Evolutionary conservation across 441 rosid species (phyloP).

Genomic region (Rhodomyrtus psidioides): DNA sequence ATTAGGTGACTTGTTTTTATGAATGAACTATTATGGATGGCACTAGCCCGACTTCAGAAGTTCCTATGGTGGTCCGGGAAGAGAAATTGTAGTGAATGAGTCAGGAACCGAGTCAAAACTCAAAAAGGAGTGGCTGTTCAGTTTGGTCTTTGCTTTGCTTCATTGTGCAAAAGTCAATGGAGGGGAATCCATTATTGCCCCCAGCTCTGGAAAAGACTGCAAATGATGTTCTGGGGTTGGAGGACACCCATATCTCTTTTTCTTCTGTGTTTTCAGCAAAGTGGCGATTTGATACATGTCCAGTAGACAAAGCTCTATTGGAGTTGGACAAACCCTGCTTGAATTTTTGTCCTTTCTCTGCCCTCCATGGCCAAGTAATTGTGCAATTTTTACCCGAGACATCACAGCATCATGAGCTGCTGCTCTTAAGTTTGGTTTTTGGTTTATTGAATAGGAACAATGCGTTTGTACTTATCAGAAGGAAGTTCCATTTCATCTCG

Average conservation of each 20-base stretch:
- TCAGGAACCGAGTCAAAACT: background rate
- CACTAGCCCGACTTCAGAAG: background rate
- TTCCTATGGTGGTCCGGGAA: background rate
- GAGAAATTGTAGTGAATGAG: background rate
- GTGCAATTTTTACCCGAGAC: background rate
- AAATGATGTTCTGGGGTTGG: background rate
- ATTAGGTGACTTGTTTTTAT: background rate
- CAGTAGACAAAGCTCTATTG: background rate
- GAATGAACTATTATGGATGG: background rate
- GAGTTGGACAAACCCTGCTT: background rate
- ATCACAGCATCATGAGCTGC: background rate
- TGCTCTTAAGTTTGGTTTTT: background rate
- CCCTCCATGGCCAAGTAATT: background rate
- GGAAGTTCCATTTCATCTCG: background rate
- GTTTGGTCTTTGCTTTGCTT: background rate
- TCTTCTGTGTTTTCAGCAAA: background rate
- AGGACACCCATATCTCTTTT: background rate
- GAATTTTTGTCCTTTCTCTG: background rate
- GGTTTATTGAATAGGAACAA: background rate
- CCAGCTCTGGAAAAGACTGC: background rate
- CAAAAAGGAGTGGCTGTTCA: background rate
- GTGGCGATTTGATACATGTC: background rate
- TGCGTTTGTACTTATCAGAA: background rate
- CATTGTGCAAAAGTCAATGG: background rate
- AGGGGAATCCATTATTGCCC: background rate